Conservation (phyloP, 495 filamentous ascomycete genomes). For the Trichoderma virens region DNA sequence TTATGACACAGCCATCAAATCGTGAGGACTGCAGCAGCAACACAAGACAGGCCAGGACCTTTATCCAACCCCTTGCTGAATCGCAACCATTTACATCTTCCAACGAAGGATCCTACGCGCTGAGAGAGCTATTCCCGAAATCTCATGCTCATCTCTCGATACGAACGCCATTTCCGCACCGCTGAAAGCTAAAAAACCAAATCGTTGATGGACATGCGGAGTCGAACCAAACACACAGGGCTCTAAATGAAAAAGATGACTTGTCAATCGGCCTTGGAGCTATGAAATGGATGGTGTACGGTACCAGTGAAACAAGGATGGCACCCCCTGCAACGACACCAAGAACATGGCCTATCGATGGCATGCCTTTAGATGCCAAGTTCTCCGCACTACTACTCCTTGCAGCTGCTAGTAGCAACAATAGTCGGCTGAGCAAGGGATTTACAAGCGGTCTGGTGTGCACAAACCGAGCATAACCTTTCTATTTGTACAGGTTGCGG, state of each 20-base stretch:
- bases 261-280: too few relatives aligned
- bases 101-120: too few relatives aligned
- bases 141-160: neutral
- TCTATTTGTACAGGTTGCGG: neutral
- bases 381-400: neutral
- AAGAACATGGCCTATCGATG: neutral
- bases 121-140: too few relatives aligned
- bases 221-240: too few relatives aligned
- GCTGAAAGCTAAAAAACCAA: neutral
- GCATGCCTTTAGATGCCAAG: neutral
- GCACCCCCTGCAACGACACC: neutral
- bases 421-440: neutral
- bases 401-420: neutral
- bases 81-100: too few relatives aligned
- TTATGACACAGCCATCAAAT: too few relatives aligned
- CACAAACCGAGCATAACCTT: neutral
- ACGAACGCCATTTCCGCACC: neutral
- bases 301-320: neutral
- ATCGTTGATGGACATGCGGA: too few relatives aligned
- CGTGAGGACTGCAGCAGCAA: too few relatives aligned
- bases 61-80: too few relatives aligned
- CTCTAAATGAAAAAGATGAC: neutral
- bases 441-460: neutral
- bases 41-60: too few relatives aligned
- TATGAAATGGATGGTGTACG: too few relatives aligned